Percentiles rank a stretch among this genome's conserved stretches.
These are phyloP conservation scores for Colletotrichum cereale DNA, from an alignment of 2,329 filamentous ascomycete genomes.

Conservation along the genomic window DNA sequence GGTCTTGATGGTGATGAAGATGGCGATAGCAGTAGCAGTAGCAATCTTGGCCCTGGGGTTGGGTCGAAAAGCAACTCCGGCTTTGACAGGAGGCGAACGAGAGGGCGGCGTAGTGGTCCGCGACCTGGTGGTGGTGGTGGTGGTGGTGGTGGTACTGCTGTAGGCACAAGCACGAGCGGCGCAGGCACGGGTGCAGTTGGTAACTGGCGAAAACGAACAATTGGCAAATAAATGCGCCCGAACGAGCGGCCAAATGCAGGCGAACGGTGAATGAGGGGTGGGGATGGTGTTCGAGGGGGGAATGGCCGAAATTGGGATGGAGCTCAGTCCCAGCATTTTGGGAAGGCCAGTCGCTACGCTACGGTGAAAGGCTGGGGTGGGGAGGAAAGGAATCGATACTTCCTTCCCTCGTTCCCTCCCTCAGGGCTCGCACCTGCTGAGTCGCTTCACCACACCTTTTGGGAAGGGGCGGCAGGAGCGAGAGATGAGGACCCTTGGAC, in stretches of 20 bases:
- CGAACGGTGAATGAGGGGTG: constrained; percentile 1
- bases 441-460: neutral
- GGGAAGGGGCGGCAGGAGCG: neutral
- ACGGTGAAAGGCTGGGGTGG: constrained; percentile 10
- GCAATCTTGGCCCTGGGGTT: neutral
- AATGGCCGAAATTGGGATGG: constrained; percentile 35
- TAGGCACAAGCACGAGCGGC: neutral
- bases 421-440: neutral
- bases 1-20: neutral
- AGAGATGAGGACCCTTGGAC: neutral
- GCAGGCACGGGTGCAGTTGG: constrained; percentile 15
- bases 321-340: constrained; percentile 40
- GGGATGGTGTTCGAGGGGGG: constrained; percentile 29
- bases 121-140: neutral
- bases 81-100: neutral
- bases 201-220: constrained; percentile 25
- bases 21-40: neutral
- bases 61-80: neutral
- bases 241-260: constrained; percentile 3
- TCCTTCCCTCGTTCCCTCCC: constrained; percentile 2
- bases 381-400: neutral
- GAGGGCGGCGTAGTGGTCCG: neutral
- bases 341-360: constrained; percentile 15
- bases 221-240: constrained; percentile 20
- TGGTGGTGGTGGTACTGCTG: neutral